Evolutionary conservation across 805 yeast species (phyloP), one percentile per base, ranked within the genome.

Genomic region (Clavispora vitiphila): DNA sequence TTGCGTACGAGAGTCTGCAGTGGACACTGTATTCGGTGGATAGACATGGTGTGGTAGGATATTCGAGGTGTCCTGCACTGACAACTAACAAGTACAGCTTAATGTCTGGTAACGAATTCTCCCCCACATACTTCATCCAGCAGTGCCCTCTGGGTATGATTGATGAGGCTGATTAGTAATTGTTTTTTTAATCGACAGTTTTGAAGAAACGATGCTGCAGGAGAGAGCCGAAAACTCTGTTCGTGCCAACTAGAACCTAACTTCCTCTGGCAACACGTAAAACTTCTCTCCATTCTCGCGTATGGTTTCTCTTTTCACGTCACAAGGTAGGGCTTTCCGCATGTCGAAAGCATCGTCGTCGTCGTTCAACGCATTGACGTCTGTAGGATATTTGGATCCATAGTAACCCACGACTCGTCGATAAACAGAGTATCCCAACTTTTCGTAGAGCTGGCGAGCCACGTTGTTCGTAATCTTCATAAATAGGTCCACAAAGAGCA

Each of bases 371-470:
- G 67, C 65, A 25, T 69, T 75, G 25, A 75, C 60, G 44, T 74
- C 74, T 3, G 62, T 57, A n/a, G 78, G 76, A 42, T 69, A 68
- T 2, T 65, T 66, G 5, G 68, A 55, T 10, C 89, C 87, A 59
- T 93, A 93, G 57, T 93, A 93, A 0, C 91, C 91, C 10, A 88
- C 78, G 4, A 93, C 98, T 39, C 99, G 65, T 61, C 99, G 66
- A 58, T 73, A 93, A 0, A 89, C 86, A 8, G 80, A 71, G 57
- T 90, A 93, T 0, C 96, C 98, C 41, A 93, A 61, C 51, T 85
- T 83, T 57, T 87, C 91, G 60, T 93, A 93, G 55, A 93, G 65
- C 38, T 78, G 81, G 1, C 88, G 77, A 0, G 96, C 99, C 41
- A 89, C 66, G 4, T 61, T 59, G 58, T 93, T 93, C 30, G 89